Conservation (phyloP, 2,329 filamentous ascomycete genomes). For the Verticillium alfalfae region DNA sequence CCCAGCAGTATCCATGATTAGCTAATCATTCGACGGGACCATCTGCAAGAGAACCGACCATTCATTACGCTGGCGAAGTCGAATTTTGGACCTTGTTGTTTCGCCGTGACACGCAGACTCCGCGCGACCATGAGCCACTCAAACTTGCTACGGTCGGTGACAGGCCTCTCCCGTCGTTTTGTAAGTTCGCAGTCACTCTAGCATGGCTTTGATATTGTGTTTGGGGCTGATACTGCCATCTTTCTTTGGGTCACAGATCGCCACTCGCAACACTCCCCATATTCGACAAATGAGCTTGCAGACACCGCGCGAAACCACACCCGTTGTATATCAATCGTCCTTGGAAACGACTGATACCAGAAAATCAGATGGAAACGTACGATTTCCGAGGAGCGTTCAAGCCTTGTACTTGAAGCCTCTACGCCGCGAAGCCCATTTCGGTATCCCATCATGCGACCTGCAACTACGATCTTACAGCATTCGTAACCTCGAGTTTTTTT, state of each 20-base stretch:
- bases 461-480: slow-evolving; percentile 88
- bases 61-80: neutral
- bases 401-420: slow-evolving; percentile 82
- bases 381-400: slow-evolving; percentile 71
- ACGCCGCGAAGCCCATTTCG: slow-evolving; percentile 66
- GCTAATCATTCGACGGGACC: too few species aligned
- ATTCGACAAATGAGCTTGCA: neutral
- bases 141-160: neutral
- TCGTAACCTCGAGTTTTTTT: slow-evolving; percentile 88
- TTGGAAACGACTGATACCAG: neutral
- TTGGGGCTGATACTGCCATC: neutral
- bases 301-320: neutral
- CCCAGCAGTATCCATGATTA: too few species aligned
- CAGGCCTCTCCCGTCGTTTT: neutral
- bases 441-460: slow-evolving; percentile 81
- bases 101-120: neutral
- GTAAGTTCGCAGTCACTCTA: neutral
- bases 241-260: neutral
- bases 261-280: neutral
- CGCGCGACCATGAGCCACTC: neutral
- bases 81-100: neutral
- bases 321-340: neutral
- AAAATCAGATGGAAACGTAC: slow-evolving; percentile 7
- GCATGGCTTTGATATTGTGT: neutral
- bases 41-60: too few species aligned